Evolutionary conservation across 2,329 filamentous ascomycete genomes (phyloP), one percentile per base, ranked within the genome.

Genomic region (Lecanosticta acicola): DNA sequence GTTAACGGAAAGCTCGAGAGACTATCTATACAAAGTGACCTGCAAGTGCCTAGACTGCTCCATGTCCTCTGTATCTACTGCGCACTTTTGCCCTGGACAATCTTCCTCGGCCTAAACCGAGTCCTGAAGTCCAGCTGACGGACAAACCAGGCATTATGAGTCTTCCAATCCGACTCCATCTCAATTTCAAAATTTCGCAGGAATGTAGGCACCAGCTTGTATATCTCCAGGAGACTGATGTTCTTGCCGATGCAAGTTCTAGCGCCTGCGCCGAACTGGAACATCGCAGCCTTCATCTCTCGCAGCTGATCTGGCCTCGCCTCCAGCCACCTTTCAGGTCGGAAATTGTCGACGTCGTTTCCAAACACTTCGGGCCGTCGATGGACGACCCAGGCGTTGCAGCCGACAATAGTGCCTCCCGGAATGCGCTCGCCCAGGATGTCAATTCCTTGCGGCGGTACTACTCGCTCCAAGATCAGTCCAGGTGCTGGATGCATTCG

Each of bases 311-410:
- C 72, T 19, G 80, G 74, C 38, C 75, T 54, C 1, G 73, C 71
- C 34, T 77, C 71, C 3, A 76, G 59, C 75, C 85, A 87, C 35
- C 85, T 66, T 65, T 89, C 85, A 0, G 85, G 85, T 10, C 80
- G 68, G 62, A 78, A 91, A 0, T 61, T 66, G 36, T 87, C 80
- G 0, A 79, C 78, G 50, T 89, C 81, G 0, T 71, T 62, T 1
- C 85, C 85, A 57, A 86, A 91, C 21, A 89, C 71, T 44, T 82
- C 79, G 3, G 74, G 71, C 2, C 80, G 75, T 2, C 82, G 76
- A 58, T 90, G 85, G 26, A 90, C 71, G 13, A 88, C 79, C 84
- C 84, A 89, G 0, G 85, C 79, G 42, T 80, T 87, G 61, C 80
- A 85, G 4, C 85, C 85, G 0, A 88, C 83, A 48, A 85, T 82